These are phyloP conservation scores for Suhomyces anneliseae DNA, from an alignment of 1,139 yeast species.

Conservation along the genomic window DNA sequence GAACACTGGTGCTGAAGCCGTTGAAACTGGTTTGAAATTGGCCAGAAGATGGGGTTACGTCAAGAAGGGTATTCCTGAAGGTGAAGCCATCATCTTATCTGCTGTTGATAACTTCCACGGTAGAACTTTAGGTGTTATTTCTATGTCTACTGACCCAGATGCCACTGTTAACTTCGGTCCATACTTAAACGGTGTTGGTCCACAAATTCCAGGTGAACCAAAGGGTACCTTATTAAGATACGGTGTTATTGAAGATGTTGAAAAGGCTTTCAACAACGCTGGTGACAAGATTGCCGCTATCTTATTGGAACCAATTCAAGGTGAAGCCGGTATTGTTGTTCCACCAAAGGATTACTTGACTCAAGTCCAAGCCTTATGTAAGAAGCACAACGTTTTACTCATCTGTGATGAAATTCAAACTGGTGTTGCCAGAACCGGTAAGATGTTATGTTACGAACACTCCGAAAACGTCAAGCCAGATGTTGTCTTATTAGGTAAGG, in stretches of 20 bases:
- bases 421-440: conserved; percentile 97
- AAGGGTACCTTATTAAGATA: conserved; percentile 61
- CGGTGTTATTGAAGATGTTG: conserved; percentile 84
- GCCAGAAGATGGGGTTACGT: conserved; percentile 98
- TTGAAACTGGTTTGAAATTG: conserved; percentile 88
- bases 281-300: conserved; percentile 93
- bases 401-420: conserved; percentile 98
- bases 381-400: conserved; percentile 77
- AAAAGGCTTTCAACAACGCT: conserved; percentile 75
- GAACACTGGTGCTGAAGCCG: conserved; percentile 99
- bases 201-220: conserved; percentile 66
- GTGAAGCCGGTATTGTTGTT: conserved; percentile 97
- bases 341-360: conserved; percentile 83
- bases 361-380: conserved; percentile 72
- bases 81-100: conserved; percentile 83
- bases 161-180: conserved; percentile 92
- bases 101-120: conserved; percentile 95
- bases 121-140: conserved; percentile 90
- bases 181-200: conserved; percentile 79
- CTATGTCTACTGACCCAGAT: conserved; percentile 95
- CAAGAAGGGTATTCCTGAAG: conserved; percentile 77
- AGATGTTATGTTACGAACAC: conserved; percentile 89
- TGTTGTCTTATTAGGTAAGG: conserved; percentile 86
- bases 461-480: conserved; percentile 80
- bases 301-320: conserved; percentile 93